phyloP scores from a whole-genome alignment of 495 filamentous ascomycete species.

The Podospora anserina region DNA sequence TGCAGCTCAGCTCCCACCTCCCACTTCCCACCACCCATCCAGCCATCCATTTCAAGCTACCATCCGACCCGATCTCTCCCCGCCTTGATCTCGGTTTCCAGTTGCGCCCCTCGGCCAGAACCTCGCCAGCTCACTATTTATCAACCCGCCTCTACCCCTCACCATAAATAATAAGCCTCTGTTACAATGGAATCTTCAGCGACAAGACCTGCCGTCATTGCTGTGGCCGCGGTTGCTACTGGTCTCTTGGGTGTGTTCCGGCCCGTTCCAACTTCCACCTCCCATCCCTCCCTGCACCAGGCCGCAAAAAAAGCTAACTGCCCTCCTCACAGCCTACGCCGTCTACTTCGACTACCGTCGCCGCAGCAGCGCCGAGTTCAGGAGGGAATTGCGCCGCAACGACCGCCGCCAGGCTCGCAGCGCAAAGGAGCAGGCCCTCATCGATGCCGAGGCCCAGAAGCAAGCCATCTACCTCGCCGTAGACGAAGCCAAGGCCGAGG shows the following conservation, averaged over 20 bases:
- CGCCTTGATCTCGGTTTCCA: neutral
- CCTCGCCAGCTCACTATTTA: slow-evolving; percentile 1
- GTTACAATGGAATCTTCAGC: slow-evolving; percentile 48
- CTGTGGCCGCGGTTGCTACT: slow-evolving; percentile 69
- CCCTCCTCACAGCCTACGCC: slow-evolving; percentile 58
- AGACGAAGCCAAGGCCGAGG: slow-evolving; percentile 76
- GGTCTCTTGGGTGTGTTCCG: slow-evolving; percentile 66
- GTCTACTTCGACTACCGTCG: slow-evolving; percentile 94
- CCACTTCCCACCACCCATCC: neutral
- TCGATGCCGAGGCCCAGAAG: slow-evolving; percentile 63
- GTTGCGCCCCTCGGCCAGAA: slow-evolving; percentile 5
- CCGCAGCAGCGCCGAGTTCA: slow-evolving; percentile 80
- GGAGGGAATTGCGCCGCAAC: slow-evolving; percentile 77
- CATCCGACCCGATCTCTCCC: neutral
- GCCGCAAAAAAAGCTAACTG: slow-evolving; percentile 54
- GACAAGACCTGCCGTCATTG: slow-evolving; percentile 62
- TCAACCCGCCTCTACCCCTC: neutral
- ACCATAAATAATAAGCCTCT: slow-evolving; percentile 41
- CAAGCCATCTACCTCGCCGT: slow-evolving; percentile 68
- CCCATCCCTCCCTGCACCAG: slow-evolving; percentile 32
- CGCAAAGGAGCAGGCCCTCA: slow-evolving; percentile 74
- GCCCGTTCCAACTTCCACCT: slow-evolving; percentile 34
- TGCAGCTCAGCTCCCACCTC: neutral
- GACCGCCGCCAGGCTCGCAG: slow-evolving; percentile 70
- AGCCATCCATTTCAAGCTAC: slow-evolving; percentile 1